Evolutionary conservation across 176 grass and related monocot genomes (phyloP).

Genomic region (Sorghum bicolor): Sorghum_bicolor_NCBIv3 NC_012872.2:66189001-66189500

Average conservation of each 20-base stretch:
- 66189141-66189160: conserved; percentile 57
- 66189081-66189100: background rate
- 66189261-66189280: background rate
- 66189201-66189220: background rate
- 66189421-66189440: too few relatives aligned
- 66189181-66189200: conserved; percentile 11
- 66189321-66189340: too few relatives aligned
- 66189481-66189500: too few relatives aligned
- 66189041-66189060: background rate
- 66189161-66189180: conserved; percentile 6
- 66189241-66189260: background rate
- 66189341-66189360: too few relatives aligned
- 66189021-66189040: conserved; percentile 5
- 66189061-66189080: background rate
- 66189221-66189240: conserved; percentile 1
- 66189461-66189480: too few relatives aligned
- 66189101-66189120: conserved; percentile 31
- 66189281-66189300: background rate
- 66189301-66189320: too few relatives aligned
- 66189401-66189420: too few relatives aligned
- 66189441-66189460: too few relatives aligned
- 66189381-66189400: too few relatives aligned
- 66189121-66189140: conserved; percentile 38
- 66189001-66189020: background rate
- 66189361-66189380: too few relatives aligned